Base-by-base conservation (phyloP, 2,329 filamentous ascomycete genomes). In the Ophiocordyceps unilateralis region DNA sequence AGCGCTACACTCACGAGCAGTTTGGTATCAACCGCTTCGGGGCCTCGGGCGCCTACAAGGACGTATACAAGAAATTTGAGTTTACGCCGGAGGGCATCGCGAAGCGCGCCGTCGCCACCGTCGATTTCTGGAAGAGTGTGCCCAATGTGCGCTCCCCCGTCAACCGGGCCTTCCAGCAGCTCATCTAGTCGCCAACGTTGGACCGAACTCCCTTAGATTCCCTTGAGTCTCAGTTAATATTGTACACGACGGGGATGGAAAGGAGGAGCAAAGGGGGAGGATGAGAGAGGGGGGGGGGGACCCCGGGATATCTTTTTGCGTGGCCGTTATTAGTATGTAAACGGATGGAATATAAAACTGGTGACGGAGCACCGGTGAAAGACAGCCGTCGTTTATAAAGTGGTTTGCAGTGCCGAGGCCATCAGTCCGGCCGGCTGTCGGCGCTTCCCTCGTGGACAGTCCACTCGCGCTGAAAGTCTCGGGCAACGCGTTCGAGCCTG, bases 11-110 rank as follows among this genome's bases (percentile, higher is more conserved):
- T 46, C 89, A 98, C 69, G 91, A 98, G 78, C 91, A 98, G 72
- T 98, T 98, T 59, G 91, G 91, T 63, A 79, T 98, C 53, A 98
- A 98, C 82, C 79, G 91, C 63, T 98, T 98, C 67, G 91, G 91
- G 78, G 89, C 89, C 53, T 93, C 85, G 44, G 91, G 89, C 58
- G 82, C 89, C 53, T 96, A 96, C 75, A 89, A 89, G 81, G 81
- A 96, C 58, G 87, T 98, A 48, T 98, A 98, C 77, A 82, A 84
- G 83, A 96, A 95, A 78, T 98, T 98, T 69, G 91, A 96, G 68
- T 96, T 98, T 74, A 98, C 89, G 41, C 84, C 91, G 43, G 89
- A 94, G 68, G 91, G 91, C 52, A 83, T 98, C 62, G 73, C 84
- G 69, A 95, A 96, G 83, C 87, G 91, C 57, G 91, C 89, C 47